Evolutionary conservation across 768 basidiomycete genomes (phyloP).

Genomic region (Naganishia vaughanmartiniae): DNA sequence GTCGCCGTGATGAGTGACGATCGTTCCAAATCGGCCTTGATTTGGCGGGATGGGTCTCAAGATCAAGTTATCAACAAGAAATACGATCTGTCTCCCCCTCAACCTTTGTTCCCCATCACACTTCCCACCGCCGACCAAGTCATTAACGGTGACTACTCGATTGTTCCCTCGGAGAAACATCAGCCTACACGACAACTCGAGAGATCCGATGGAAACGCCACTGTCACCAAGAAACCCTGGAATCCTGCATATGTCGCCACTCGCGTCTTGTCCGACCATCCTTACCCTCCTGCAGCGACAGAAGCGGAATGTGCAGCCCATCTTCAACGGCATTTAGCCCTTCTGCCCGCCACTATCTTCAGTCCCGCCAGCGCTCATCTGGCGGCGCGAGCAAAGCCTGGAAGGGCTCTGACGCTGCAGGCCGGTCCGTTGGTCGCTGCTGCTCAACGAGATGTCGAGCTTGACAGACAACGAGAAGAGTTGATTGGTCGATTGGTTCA

Average conservation of each 20-base stretch:
- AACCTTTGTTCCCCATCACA: constrained; percentile 14
- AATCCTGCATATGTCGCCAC: constrained; percentile 29
- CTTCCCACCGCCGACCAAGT: constrained; percentile 9
- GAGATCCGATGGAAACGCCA: background rate
- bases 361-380: constrained; percentile 9
- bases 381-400: constrained; percentile 12
- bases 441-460: constrained; percentile 1
- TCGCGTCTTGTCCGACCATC: constrained; percentile 26
- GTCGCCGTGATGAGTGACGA: constrained; percentile 8
- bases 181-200: background rate
- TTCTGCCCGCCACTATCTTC: constrained; percentile 25
- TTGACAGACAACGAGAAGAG: constrained; percentile 34
- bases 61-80: constrained; percentile 6
- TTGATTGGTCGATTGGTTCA: constrained; percentile 34
- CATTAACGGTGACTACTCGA: constrained; percentile 16
- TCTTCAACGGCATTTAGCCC: constrained; percentile 28
- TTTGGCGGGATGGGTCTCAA: constrained; percentile 23
- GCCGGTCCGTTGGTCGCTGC: constrained; percentile 12
- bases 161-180: constrained; percentile 6
- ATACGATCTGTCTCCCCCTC: constrained; percentile 24
- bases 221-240: constrained; percentile 1
- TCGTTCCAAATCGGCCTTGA: constrained; percentile 7
- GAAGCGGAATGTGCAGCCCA: constrained; percentile 21
- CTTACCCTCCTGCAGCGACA: constrained; percentile 24
- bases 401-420: constrained; percentile 18